Conservation (phyloP, 495 filamentous ascomycete genomes). For the Neurospora tetrasperma region DNA sequence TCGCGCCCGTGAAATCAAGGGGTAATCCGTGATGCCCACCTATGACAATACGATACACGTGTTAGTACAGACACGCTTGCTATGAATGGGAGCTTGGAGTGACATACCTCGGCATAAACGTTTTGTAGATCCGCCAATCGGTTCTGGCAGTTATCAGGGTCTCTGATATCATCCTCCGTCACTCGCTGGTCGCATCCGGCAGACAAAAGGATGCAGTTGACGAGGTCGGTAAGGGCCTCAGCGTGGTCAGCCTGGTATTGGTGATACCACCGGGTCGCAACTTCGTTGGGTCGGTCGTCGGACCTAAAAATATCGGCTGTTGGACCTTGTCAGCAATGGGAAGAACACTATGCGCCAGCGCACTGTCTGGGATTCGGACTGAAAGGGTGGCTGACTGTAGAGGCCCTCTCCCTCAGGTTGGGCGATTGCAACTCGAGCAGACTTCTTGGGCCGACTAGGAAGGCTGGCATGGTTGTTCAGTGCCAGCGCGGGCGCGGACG, state of each 20-base stretch:
- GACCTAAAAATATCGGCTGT: conserved; percentile 75
- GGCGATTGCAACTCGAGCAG: conserved; percentile 36
- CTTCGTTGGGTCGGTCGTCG: conserved; percentile 55
- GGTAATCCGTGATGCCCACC: conserved; percentile 78
- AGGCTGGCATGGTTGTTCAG: conserved; percentile 39
- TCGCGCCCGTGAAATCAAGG: conserved; percentile 74
- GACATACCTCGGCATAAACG: conserved; percentile 57
- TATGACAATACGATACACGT: conserved; percentile 27
- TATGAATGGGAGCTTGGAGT: not conserved
- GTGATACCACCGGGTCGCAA: conserved; percentile 71
- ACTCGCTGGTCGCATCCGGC: conserved; percentile 71
- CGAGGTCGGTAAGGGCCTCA: conserved; percentile 63
- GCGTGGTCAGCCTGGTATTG: conserved; percentile 59
- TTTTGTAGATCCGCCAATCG: conserved; percentile 68
- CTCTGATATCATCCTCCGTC: conserved; percentile 66
- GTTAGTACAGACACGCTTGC: not conserved
- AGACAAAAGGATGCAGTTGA: conserved; percentile 80
- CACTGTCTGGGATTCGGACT: not conserved
- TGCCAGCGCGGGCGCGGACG: not conserved
- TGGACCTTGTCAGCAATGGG: conserved; percentile 15
- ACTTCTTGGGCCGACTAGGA: conserved; percentile 52
- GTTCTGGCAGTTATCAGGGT: conserved; percentile 68
- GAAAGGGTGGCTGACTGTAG: conserved; percentile 49
- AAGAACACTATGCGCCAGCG: not conserved
- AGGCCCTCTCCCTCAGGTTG: conserved; percentile 54